Base-by-base conservation (phyloP, 75 land plant genomes). In the Azolla pinnata region DNA sequence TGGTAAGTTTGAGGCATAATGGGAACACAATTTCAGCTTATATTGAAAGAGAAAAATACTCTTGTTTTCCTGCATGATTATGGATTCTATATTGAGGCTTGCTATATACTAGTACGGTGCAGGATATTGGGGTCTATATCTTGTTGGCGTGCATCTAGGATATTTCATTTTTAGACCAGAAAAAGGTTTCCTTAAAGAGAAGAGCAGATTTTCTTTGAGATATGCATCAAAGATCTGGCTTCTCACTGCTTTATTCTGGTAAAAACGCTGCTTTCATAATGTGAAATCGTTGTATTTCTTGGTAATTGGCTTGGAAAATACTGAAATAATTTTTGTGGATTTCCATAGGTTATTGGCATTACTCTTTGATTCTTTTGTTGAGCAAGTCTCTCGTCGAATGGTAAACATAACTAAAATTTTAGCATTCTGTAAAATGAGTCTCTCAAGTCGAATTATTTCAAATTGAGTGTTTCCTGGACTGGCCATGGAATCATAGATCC, bases 91-190 rank as follows among this genome's bases (percentile, higher is more conserved):
- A n/a, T 30, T 21, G 31, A 28, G 19, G 46, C 31, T 54, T n/a
- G n/a, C n/a, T n/a, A n/a, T n/a, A n/a, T n/a, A n/a, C n/a, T n/a
- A n/a, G n/a, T n/a, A n/a, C n/a, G 59, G 18, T 31, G 19, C 74
- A 93, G 96, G 99, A 56, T 93, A 93, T 60, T 93, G 90, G 99
- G 84, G 96, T 33, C 64, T 93, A 54, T 89, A 93, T 60, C 77
- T 93, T 33, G 16, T 83, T 52, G 79, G 96, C 52, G 79, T 93
- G 31, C 74, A 77, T 16, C 19, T 85, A 57, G 98, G 96, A 18
- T 57, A 79, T 56, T 61, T 67, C 57, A 54, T 93, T 26, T 79
- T 81, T 0, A 32, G 35, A 0, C 47, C 72, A 0, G 33, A 21
- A 19, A 50, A 42, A 24, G n/a, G 10, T 10, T 54, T 25, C 24